phyloP scores from a whole-genome alignment of 176 grass and related monocot genomes.

The bread wheat (Triticum aestivum) region DNA sequence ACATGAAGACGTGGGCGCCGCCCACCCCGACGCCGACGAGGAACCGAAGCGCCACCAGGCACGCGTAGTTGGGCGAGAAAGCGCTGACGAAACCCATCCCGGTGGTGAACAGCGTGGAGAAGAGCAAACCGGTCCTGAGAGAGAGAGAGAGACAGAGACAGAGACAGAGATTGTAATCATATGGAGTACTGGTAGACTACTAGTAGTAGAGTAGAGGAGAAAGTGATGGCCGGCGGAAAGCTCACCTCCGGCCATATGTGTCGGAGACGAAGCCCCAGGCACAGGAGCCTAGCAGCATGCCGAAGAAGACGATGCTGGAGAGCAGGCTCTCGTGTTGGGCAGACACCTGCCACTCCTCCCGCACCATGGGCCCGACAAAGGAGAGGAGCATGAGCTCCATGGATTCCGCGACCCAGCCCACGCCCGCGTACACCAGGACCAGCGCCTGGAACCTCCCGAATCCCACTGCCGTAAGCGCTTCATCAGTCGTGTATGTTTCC shows the following conservation, averaged over 20 bases:
- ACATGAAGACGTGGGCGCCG: constrained; percentile 44
- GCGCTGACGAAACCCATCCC: constrained; percentile 54
- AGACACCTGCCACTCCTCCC: constrained; percentile 59
- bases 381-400: constrained; percentile 11
- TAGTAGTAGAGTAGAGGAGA: not conserved
- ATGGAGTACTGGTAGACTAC: not conserved
- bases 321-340: constrained; percentile 52
- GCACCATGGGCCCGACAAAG: constrained; percentile 15
- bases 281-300: constrained; percentile 66
- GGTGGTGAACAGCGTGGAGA: constrained; percentile 47
- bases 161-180: not conserved
- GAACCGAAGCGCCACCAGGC: constrained; percentile 49
- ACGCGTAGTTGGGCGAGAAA: constrained; percentile 55
- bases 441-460: constrained; percentile 2
- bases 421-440: not conserved
- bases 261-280: constrained; percentile 70
- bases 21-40: constrained; percentile 60
- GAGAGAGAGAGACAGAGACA: not conserved
- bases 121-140: constrained; percentile 65
- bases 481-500: not conserved
- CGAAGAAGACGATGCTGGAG: constrained; percentile 68
- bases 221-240: not conserved
- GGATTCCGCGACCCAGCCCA: not conserved
- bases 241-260: constrained; percentile 66
- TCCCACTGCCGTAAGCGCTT: not conserved